phyloP scores from a whole-genome alignment of 345 rosid species.

The Carallia pectinifolia region DNA sequence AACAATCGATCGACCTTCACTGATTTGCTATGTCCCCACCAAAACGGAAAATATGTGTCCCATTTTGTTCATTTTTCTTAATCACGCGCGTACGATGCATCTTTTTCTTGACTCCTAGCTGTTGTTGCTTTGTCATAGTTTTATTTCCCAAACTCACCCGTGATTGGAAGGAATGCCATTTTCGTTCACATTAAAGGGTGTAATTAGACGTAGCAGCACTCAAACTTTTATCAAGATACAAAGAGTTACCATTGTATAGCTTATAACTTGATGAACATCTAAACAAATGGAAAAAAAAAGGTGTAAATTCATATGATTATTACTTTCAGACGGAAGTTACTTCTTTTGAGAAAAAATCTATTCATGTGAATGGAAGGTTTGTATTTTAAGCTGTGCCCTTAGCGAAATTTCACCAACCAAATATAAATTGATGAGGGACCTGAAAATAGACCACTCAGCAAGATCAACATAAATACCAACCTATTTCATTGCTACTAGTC shows the following conservation, averaged over 20 bases:
- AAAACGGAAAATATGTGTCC: no score
- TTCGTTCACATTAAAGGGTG: no score
- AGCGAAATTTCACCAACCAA: constrained; percentile 38
- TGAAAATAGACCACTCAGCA: constrained; percentile 34
- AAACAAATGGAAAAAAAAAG: background rate
- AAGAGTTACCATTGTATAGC: no score
- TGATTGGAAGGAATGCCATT: background rate
- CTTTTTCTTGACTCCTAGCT: background rate
- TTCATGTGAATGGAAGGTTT: background rate
- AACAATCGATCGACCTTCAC: no score
- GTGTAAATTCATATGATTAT: background rate
- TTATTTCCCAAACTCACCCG: background rate
- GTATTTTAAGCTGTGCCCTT: constrained; percentile 6
- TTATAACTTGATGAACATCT: no score
- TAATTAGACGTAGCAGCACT: no score
- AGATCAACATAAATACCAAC: constrained; percentile 26
- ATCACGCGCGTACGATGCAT: background rate
- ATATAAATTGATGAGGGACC: constrained; percentile 41
- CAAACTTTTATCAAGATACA: no score
- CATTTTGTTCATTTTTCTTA: no score
- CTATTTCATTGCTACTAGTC: constrained; percentile 26
- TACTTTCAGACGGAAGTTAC: background rate
- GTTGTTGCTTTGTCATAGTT: background rate
- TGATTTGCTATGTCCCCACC: no score
- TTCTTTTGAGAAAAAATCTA: constrained; percentile 13